Percentiles rank a stretch among this genome's conserved stretches.
These are phyloP conservation scores for Colletotrichum gloeosporioides DNA, from an alignment of 2,329 filamentous ascomycete species.

Conservation along the genomic window DNA sequence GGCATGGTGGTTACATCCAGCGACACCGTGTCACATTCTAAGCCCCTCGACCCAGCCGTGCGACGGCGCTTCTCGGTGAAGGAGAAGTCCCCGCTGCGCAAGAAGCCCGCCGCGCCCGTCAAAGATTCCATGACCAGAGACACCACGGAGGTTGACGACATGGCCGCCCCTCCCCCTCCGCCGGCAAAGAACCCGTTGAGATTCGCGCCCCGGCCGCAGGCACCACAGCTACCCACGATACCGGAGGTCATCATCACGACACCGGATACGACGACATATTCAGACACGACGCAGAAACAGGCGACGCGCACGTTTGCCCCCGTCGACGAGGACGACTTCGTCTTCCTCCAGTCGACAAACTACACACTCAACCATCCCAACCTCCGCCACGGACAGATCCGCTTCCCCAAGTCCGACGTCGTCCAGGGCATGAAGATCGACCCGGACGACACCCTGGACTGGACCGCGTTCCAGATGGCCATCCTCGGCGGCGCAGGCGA, in stretches of 20 bases:
- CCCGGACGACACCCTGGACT: constrained; percentile 61
- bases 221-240: constrained; percentile 42
- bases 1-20: constrained; percentile 30
- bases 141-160: not conserved
- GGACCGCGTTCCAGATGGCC: constrained; percentile 71
- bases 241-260: constrained; percentile 38
- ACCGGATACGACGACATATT: not conserved
- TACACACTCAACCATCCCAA: constrained; percentile 54
- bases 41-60: constrained; percentile 25
- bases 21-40: constrained; percentile 31
- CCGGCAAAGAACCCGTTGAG: constrained; percentile 34
- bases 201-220: constrained; percentile 11
- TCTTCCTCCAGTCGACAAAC: constrained; percentile 54
- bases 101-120: not conserved
- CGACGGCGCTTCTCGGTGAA: constrained; percentile 28
- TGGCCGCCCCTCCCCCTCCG: constrained; percentile 29
- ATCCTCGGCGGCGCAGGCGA: constrained; percentile 63
- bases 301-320: constrained; percentile 24
- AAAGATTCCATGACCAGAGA: constrained; percentile 11
- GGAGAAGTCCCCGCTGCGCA: constrained; percentile 11
- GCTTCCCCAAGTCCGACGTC: constrained; percentile 52
- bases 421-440: constrained; percentile 39
- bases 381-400: constrained; percentile 62
- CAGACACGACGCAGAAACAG: not conserved
- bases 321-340: constrained; percentile 46